These are phyloP conservation scores for Solanum hybrid DNA, from an alignment of 305 asterid genomes.

Conservation along the genomic window DNA sequence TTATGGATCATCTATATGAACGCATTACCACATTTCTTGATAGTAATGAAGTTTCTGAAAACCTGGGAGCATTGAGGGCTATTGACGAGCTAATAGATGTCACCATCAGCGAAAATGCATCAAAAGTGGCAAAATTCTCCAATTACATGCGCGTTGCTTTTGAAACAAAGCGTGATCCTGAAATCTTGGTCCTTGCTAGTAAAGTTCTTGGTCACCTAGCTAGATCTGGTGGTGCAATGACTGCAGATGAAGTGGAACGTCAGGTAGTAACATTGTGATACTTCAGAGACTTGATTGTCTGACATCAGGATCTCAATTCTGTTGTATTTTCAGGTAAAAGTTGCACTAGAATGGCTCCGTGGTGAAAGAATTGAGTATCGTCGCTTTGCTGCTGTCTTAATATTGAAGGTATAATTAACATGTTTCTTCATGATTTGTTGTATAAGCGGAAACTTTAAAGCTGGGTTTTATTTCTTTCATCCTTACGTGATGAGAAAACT, in stretches of 20 bases:
- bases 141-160: constrained; percentile 78
- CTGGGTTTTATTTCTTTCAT: neutral
- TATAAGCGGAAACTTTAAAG: constrained; percentile 4
- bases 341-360: constrained; percentile 85
- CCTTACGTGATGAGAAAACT: neutral
- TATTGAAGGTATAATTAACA: constrained; percentile 59
- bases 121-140: constrained; percentile 78
- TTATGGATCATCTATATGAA: constrained; percentile 86
- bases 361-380: constrained; percentile 92
- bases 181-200: constrained; percentile 82
- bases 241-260: constrained; percentile 98
- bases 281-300: neutral
- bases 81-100: constrained; percentile 93
- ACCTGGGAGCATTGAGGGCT: constrained; percentile 91
- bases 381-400: constrained; percentile 93
- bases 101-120: constrained; percentile 82
- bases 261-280: constrained; percentile 38
- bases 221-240: constrained; percentile 98
- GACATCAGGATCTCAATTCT: constrained; percentile 13
- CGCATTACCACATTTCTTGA: constrained; percentile 72
- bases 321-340: constrained; percentile 52
- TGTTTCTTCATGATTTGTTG: constrained; percentile 1
- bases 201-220: constrained; percentile 94
- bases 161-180: constrained; percentile 88
- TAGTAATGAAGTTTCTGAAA: constrained; percentile 79